Base-by-base conservation (phyloP, 306 rosid species). In the Lagenaria siceraria region DNA sequence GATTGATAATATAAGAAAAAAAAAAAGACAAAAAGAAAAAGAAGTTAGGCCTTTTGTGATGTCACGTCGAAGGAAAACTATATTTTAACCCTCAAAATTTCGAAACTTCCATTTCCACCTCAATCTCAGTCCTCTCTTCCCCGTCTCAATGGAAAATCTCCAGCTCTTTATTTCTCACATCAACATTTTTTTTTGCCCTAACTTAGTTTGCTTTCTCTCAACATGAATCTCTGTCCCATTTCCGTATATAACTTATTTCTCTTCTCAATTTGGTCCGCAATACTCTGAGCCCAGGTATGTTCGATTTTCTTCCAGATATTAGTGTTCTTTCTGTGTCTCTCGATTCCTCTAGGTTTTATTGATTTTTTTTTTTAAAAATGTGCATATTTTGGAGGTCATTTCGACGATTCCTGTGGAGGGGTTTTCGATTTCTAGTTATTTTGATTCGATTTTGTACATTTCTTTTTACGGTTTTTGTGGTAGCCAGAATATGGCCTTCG, bases 111-210 rank as follows among this genome's bases (percentile, higher is more conserved):
- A 31, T 62, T 31, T 62, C 69, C 22, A 62, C 69, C 42, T 33
- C 69, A 62, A 62, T 62, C 69, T 62, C 69, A 62, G 43, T 62
- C 22, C 69, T 62, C 69, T 62, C 69, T 29, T 31, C 38, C 68
- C 68, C 21, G 19, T 33, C 68, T 31, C 43, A 62, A 62, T 15
- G 68, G 21, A 61, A 61, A 61, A 6, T 61, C 68, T 29, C 21
- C 12, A 29, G 42, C 68, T 61, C 65, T 61, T 36, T 25, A 11
- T 58, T 60, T 60, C 4, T 60, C 66, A 27, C 66, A 60, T 60
- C 66, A 60, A 60, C n/a, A 25, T 60, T 12, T 6, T 12, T 60
- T 12, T 60, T 60, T 60, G 66, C 66, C 66, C 66, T 60, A 60
- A 6, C 66, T 29, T 25, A 12, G 18, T 8, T 60, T 60, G 65